Base-by-base conservation (phyloP, 768 basidiomycete species). In the Hemileccinum rubropunctum region DNA sequence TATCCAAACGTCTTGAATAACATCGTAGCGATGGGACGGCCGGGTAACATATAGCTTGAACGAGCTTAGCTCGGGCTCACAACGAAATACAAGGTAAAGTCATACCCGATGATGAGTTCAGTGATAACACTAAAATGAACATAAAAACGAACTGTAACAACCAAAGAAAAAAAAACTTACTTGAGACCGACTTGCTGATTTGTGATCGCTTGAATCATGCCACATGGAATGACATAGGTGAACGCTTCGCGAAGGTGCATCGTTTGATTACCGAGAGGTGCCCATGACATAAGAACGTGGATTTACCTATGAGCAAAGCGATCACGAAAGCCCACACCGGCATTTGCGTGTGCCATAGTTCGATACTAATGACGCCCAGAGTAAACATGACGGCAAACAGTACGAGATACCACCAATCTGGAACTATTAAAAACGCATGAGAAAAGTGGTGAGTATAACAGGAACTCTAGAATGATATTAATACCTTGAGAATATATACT, bases 1-100 rank as follows among this genome's bases (percentile, higher is more conserved):
- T 87, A 88, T 28, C 88, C 87, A 76, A 76, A 88, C 0, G 85
- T 86, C 78, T 88, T 91, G 77, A 90, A 90, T 73, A 91, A 72
- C 88, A 91, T 89, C 76, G 82, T 88, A 0, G 90, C 88, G 48
- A 91, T 64, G 6, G 89, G 87, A 14, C 78, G 79, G 2, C 91
- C 89, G 12, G 89, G 91, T 36, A 88, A 76, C 21, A 78, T 80
- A 58, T 89, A 91, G 18, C 69, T 68, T 20, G 43, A 33, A 13
- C 15, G 4, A 42, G 14, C 18, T 59, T 11, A 56, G 43, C 36
- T n/a, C 4, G 21, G 3, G 4, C n/a, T 48, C 13, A 15, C 23
- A 18, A 40, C 7, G 13, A 40, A 37, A 28, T 7, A 12, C 7
- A 18, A 15, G 9, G 10, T 13, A 38, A 32, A 14, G 36, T 5